Evolutionary conservation across 2,329 filamentous ascomycete genomes (phyloP).

Genomic region (Fusarium sp.): DNA sequence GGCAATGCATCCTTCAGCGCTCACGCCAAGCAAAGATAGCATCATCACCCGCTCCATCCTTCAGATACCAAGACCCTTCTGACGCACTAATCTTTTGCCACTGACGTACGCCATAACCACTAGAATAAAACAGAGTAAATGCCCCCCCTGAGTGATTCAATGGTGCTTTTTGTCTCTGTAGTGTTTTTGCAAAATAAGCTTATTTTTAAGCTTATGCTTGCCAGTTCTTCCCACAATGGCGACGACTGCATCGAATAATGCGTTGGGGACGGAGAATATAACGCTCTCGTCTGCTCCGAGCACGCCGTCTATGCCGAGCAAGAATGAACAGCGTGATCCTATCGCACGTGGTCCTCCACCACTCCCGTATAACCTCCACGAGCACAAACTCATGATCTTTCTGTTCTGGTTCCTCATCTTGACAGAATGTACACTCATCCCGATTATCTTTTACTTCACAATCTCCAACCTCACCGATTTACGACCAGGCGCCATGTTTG

Average conservation of each 20-base stretch:
- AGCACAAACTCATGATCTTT: constrained; percentile 38
- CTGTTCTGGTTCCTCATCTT: constrained; percentile 39
- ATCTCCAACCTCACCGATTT: constrained; percentile 46
- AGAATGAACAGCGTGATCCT: not conserved
- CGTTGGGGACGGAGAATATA: not conserved
- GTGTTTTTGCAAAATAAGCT: constrained; percentile 10
- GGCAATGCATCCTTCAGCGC: constrained; percentile 7
- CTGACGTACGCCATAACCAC: constrained; percentile 7
- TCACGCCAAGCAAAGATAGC: constrained; percentile 20
- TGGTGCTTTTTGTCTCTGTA: not conserved
- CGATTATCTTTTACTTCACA: constrained; percentile 57
- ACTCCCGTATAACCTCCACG: constrained; percentile 37
- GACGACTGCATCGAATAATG: not conserved
- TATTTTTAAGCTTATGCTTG: constrained; percentile 28
- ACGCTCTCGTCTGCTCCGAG: constrained; percentile 6
- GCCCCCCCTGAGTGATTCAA: not conserved
- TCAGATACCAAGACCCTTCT: not conserved
- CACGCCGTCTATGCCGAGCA: not conserved
- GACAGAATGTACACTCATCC: constrained; percentile 45
- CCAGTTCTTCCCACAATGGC: not conserved
- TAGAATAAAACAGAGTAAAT: not conserved
- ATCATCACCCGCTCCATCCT: constrained; percentile 7
- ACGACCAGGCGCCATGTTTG: constrained; percentile 47
- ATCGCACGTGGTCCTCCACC: not conserved
- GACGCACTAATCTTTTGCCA: not conserved